phyloP scores from a whole-genome alignment of 2,329 filamentous ascomycete genomes.

The Tolypocladium inflatum region DNA sequence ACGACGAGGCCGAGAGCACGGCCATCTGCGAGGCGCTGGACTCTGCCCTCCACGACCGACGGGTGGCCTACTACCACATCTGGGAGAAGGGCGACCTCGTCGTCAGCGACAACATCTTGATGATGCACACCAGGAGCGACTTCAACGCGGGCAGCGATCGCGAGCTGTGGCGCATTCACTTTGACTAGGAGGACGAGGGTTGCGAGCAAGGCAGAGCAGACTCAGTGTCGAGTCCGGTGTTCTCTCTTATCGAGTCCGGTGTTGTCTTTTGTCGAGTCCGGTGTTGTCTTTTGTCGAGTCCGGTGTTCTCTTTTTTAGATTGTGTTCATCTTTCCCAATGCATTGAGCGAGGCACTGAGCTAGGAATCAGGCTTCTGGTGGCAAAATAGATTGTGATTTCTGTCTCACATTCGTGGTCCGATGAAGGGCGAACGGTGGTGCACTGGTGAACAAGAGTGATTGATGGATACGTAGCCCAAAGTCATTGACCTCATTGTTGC shows the following conservation, averaged over 20 bases:
- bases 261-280: no score
- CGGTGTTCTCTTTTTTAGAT: not conserved
- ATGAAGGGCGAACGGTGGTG: no score
- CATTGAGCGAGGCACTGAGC: not conserved
- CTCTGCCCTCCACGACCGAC: slow-evolving; percentile 35
- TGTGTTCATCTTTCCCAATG: not conserved
- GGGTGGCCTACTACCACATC: slow-evolving; percentile 37
- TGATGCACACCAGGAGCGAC: slow-evolving; percentile 39
- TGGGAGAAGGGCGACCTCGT: slow-evolving; percentile 48
- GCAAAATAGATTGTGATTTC: not conserved
- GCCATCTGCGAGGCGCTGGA: slow-evolving; percentile 30
- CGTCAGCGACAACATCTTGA: slow-evolving; percentile 40
- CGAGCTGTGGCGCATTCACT: slow-evolving; percentile 42
- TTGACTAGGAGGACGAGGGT: slow-evolving; percentile 26
- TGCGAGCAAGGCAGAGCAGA: not conserved
- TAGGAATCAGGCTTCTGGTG: not conserved
- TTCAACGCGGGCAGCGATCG: slow-evolving; percentile 32
- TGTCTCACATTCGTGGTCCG: not conserved
- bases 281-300: no score
- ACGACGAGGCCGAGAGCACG: slow-evolving; percentile 16
- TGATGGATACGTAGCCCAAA: no score
- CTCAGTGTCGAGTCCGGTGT: not conserved
- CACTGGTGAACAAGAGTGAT: no score
- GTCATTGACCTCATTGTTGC: not conserved
- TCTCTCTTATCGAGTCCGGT: no score